phyloP scores from a whole-genome alignment of 2,329 filamentous ascomycete genomes.

The Hymenoscyphus fructigenus region DNA sequence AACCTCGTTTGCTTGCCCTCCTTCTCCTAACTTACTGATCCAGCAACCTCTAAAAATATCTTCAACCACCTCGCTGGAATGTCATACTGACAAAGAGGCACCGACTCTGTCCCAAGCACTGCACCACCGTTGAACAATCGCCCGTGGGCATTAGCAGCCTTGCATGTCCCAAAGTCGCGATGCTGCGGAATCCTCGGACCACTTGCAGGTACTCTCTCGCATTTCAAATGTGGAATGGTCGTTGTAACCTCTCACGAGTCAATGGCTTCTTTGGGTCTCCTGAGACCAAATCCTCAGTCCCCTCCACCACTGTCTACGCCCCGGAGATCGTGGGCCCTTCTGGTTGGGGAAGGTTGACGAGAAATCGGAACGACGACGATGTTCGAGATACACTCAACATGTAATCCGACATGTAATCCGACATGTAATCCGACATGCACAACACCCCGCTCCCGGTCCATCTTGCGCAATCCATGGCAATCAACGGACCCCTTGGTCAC shows the following conservation, averaged over 20 bases:
- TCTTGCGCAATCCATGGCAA: constrained; percentile 6
- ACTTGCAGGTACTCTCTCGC: too few species aligned
- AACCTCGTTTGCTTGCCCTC: neutral
- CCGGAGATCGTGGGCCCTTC: neutral
- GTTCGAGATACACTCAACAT: neutral
- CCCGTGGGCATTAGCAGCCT: neutral
- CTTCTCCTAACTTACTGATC: neutral
- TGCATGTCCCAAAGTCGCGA: neutral
- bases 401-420: neutral
- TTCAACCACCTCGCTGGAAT: neutral
- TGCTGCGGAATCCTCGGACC: neutral
- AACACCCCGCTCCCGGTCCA: constrained; percentile 1
- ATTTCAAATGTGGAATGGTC: neutral
- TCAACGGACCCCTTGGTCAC: neutral
- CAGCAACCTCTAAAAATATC: neutral
- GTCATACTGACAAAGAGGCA: constrained; percentile 1
- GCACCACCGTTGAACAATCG: neutral
- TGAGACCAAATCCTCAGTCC: neutral
- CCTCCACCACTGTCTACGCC: neutral
- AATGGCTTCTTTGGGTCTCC: neutral
- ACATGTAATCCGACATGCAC: neutral
- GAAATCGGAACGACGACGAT: neutral
- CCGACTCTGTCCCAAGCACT: neutral
- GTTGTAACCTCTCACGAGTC: neutral
- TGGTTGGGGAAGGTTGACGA: neutral